These are phyloP conservation scores for Epithele typhae DNA, from an alignment of 768 basidiomycete genomes.

Conservation along the genomic window DNA sequence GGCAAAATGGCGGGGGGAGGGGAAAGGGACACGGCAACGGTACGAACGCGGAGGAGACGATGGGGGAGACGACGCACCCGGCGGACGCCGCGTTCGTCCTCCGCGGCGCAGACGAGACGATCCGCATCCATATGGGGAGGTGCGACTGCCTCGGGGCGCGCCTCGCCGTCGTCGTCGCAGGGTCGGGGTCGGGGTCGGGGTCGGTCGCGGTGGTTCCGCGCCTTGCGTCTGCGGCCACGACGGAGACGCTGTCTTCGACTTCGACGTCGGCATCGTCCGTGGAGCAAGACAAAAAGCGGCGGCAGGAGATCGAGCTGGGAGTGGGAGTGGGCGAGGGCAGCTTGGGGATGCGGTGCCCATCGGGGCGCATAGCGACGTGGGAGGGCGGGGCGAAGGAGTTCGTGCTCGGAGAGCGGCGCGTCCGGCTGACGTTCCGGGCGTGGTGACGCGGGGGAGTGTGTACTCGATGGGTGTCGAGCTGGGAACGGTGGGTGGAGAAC, in stretches of 20 bases:
- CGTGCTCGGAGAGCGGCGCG: neutral
- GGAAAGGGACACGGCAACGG: too few species aligned
- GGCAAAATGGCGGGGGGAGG: too few species aligned
- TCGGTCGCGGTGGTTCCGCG: conserved; percentile 3
- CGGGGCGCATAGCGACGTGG: conserved; percentile 10
- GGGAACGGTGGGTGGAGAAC: neutral
- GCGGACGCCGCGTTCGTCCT: neutral
- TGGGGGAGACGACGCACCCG: neutral
- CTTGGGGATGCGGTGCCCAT: conserved; percentile 1
- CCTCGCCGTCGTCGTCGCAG: conserved; percentile 3
- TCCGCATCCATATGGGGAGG: conserved; percentile 7
- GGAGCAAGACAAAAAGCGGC: too few species aligned
- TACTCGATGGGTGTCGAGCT: conserved; percentile 2
- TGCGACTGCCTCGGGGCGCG: conserved; percentile 6
- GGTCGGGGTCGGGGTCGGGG: neutral
- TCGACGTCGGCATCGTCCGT: too few species aligned
- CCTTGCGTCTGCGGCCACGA: conserved; percentile 5
- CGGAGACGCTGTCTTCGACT: neutral
- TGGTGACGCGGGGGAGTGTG: conserved; percentile 1
- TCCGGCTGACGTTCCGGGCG: conserved; percentile 3
- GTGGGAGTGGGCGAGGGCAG: neutral
- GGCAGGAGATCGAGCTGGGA: neutral
- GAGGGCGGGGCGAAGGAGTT: conserved; percentile 3
- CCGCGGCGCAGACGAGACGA: neutral
- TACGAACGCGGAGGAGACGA: too few species aligned